Evolutionary conservation across 495 filamentous ascomycete genomes (phyloP), one percentile per base, ranked within the genome.

Genomic region (Pseudomonodictys pantanalensis): DNA sequence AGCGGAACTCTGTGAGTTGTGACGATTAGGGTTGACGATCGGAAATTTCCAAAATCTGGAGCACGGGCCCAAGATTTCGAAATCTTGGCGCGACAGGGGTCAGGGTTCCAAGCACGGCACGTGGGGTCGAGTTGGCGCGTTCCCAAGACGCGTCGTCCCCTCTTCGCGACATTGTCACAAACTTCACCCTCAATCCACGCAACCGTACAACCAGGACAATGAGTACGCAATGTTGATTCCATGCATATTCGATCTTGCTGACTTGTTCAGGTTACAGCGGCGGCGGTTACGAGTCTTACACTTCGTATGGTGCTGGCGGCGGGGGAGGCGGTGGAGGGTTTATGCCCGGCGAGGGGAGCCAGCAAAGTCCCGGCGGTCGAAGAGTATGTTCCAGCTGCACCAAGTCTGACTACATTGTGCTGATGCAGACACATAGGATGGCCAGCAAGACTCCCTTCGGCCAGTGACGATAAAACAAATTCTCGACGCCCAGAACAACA

Each of bases 391-490:
- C 23, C 59, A 15, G 57, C 64, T 20, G 60, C 49, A 59, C 38
- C 56, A 32, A 52, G 0, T 32, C 24, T 11, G 56, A 17, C 54
- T 75, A 68, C 58, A 58, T 54, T 77, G 24, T 38, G 17, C 48
- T 47, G 39, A 57, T 23, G 22, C 41, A n/a, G 2, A 53, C 63
- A 64, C 68, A 76, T 79, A 76, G 81, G 65, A 68, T 49, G 82
- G 85, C 60, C 73, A 67, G 57, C 80, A 84, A 69, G 82, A 91
- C 41, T 91, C 88, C 46, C 81, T 98, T 57, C 86, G 92, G 42
- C 91, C 93, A 0, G 87, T 96, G 38, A 98, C 93, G 39, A 89
- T 97, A 70, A 96, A 96, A 71, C 93, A 98, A 75, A 79, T 96
- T 41, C 76, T 90, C 66, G 90, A 96, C 71, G 86, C 88, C 50